Evolutionary conservation across 2,329 filamentous ascomycete species (phyloP).

Genomic region (Corniculantispora saksenae): DNA sequence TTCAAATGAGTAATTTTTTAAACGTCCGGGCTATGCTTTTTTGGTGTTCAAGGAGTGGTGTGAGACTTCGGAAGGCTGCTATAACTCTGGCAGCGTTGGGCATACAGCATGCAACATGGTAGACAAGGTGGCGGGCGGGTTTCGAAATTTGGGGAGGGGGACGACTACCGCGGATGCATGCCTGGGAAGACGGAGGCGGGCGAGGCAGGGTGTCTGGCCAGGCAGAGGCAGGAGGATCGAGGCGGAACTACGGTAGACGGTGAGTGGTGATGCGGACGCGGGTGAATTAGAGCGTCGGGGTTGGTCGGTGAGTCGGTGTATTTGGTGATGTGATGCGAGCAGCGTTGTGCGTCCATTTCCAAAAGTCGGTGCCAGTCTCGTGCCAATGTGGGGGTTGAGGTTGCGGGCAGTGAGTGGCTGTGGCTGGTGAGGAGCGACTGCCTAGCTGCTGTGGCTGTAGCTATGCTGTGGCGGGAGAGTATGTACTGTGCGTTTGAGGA

Average conservation of each 20-base stretch:
- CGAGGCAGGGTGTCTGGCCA: slow-evolving; percentile 24
- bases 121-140: slow-evolving; percentile 16
- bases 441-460: neutral
- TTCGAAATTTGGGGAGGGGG: slow-evolving; percentile 27
- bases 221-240: slow-evolving; percentile 23
- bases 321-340: slow-evolving; percentile 13
- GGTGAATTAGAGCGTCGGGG: neutral
- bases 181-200: slow-evolving; percentile 30
- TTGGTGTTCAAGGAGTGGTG: neutral
- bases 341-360: slow-evolving; percentile 39
- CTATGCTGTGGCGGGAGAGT: slow-evolving; percentile 9
- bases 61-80: slow-evolving; percentile 37
- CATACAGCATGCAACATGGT: slow-evolving; percentile 46
- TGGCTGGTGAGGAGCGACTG: too few relatives aligned
- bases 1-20: neutral
- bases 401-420: neutral
- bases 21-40: slow-evolving; percentile 4
- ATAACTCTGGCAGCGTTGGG: slow-evolving; percentile 45
- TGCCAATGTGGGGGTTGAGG: slow-evolving; percentile 38
- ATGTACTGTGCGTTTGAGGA: neutral
- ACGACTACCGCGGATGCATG: slow-evolving; percentile 45
- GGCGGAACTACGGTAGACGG: slow-evolving; percentile 9
- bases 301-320: slow-evolving; percentile 1
- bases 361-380: slow-evolving; percentile 44
- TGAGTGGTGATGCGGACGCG: neutral